Evolutionary conservation across 306 rosid species (phyloP), one percentile per base, ranked within the genome.

Genomic region (Trichosanthes truncata): DNA sequence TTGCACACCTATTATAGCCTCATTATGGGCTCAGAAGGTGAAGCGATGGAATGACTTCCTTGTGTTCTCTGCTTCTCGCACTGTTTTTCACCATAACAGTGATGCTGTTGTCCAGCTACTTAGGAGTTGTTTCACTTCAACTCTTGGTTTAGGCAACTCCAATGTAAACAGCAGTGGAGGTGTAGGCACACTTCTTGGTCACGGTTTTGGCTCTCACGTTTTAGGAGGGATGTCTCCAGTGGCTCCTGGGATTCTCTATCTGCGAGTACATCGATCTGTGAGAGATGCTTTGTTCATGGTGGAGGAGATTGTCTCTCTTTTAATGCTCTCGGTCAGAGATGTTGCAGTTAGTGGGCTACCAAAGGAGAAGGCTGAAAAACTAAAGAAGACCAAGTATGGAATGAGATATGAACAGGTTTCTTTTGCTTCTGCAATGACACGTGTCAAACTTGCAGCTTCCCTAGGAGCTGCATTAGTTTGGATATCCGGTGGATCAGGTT

Each of bases 31-130:
- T 81, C 96, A 91, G 85, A 94, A 92, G 85, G 93, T 83, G 74
- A 91, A 83, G 92, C 96, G 91, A 82, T 95, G 97, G 98, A 88
- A 83, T 81, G 94, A 91, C 83, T 87, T 29, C 89, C 81, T 95
- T 68, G 89, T 95, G 46, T 87, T 92, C 81, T 45, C 87, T 81
- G 91, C 98, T 79, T 92, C 97, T 61, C 81, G 87, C 77, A 91
- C 97, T 78, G 92, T 95, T 81, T 95, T 95, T 88, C 91, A 91
- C 85, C 90, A 89, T 83, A 95, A 86, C 78, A 85, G 82, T 82
- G 91, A 92, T 87, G 97, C 97, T 60, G 95, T 90, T 71, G 95
- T 92, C 83, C 98, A 95, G 89, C 97, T 95, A 53, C 92, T 95
- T 53, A 91, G 85, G 84, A 75, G 90, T 87, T 95, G 98, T 88